A percentile compares a stretch with the other conserved stretches of the same genome.
phyloP scores from a whole-genome alignment of 202 grass and related monocot genomes.

The Hordeum pubiflorum region DNA sequence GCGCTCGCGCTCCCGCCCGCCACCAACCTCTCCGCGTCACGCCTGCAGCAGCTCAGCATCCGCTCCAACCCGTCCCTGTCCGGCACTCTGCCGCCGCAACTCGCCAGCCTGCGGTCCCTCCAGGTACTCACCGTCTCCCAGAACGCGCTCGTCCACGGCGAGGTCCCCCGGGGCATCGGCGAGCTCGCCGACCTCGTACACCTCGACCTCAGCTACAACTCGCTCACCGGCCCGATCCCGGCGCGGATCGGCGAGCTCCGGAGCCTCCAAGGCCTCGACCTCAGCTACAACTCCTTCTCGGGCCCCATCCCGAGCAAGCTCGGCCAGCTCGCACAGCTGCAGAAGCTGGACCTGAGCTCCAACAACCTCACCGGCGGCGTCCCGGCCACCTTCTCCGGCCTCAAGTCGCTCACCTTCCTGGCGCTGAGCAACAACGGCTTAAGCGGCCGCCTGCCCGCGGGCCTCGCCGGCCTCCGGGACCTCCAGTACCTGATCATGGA shows the following conservation, averaged over 20 bases:
- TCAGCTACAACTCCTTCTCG: constrained; percentile 84
- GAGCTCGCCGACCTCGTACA: constrained; percentile 49
- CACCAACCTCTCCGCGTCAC: constrained; percentile 37
- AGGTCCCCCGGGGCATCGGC: constrained; percentile 38
- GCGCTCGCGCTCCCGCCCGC: constrained; percentile 40
- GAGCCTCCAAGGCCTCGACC: constrained; percentile 55
- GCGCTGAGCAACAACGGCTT: constrained; percentile 72
- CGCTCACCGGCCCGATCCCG: constrained; percentile 49
- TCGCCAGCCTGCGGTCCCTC: constrained; percentile 41
- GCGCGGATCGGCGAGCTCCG: constrained; percentile 36
- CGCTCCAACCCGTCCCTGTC: constrained; percentile 64
- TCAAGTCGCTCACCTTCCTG: constrained; percentile 52
- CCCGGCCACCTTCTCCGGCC: constrained; percentile 22
- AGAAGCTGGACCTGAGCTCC: constrained; percentile 90
- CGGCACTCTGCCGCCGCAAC: constrained; percentile 56
- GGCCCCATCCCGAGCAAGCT: constrained; percentile 54
- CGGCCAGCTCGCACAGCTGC: constrained; percentile 48
- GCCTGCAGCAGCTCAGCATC: constrained; percentile 73
- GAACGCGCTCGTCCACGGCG: constrained; percentile 55
- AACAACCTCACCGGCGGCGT: constrained; percentile 64
- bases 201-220: constrained; percentile 97
- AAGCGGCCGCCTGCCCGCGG: constrained; percentile 44
- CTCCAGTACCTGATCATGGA: constrained; percentile 97
- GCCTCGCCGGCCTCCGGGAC: constrained; percentile 43
- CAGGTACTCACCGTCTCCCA: constrained; percentile 89